These are phyloP conservation scores for Oryza punctata DNA, from an alignment of 176 grass and related monocot genomes.

Conservation along the genomic window DNA sequence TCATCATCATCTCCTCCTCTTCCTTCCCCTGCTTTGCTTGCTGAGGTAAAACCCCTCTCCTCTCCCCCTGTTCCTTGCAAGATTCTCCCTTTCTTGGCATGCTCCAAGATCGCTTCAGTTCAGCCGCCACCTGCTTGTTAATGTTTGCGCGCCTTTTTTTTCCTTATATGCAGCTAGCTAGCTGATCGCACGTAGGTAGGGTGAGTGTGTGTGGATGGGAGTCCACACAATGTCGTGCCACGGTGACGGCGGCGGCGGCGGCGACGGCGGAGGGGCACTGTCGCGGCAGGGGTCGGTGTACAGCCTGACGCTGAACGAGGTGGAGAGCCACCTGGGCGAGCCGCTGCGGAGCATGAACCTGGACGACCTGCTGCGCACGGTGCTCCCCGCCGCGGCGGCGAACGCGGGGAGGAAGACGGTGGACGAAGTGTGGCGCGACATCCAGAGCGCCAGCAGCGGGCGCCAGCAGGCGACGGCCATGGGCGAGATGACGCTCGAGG, in stretches of 20 bases:
- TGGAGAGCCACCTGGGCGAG: constrained; percentile 75
- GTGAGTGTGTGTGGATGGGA: constrained; percentile 50
- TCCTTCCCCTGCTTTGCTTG: not conserved
- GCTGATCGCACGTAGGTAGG: constrained; percentile 4
- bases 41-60: not conserved
- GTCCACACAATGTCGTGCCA: constrained; percentile 78
- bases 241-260: constrained; percentile 22
- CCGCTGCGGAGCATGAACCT: constrained; percentile 90
- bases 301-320: constrained; percentile 83
- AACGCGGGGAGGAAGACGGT: constrained; percentile 67
- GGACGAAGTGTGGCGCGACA: constrained; percentile 91
- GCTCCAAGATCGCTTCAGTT: not conserved
- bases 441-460: constrained; percentile 53
- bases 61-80: constrained; percentile 11
- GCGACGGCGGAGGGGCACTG: constrained; percentile 35
- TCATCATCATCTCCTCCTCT: not conserved
- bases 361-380: constrained; percentile 71
- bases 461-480: constrained; percentile 49
- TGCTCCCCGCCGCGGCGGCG: constrained; percentile 44
- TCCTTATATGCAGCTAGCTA: constrained; percentile 25
- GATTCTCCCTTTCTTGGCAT: constrained; percentile 48
- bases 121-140: not conserved
- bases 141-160: not conserved
- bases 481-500: constrained; percentile 94
- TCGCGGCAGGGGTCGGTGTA: constrained; percentile 68